These are phyloP conservation scores for Penicillium verhagenii DNA, from an alignment of 495 filamentous ascomycete genomes.

Conservation along the genomic window DNA sequence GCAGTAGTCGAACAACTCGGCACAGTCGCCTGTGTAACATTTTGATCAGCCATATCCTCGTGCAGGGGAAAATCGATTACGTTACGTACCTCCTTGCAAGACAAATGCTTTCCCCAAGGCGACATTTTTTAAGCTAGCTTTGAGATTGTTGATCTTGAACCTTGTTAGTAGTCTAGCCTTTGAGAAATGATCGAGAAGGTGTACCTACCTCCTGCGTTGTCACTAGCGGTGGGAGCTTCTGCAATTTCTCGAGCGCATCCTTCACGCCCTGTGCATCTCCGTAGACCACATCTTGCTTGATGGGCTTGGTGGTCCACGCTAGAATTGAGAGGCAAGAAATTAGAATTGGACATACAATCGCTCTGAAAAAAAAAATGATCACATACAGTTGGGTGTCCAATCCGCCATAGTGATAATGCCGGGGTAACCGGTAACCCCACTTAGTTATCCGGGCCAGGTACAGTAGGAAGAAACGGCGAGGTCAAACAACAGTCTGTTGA, in stretches of 20 bases:
- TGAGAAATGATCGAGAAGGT: neutral
- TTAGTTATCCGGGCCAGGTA: conserved; percentile 11
- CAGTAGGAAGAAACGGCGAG: neutral
- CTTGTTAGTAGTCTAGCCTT: neutral
- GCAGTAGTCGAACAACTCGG: conserved; percentile 97
- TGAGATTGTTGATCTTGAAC: conserved; percentile 70
- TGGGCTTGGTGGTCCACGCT: conserved; percentile 88
- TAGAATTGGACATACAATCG: neutral
- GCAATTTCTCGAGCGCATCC: conserved; percentile 66
- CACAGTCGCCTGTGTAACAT: conserved; percentile 68
- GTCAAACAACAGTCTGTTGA: neutral
- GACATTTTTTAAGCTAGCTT: conserved; percentile 74
- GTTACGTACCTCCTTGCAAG: conserved; percentile 78
- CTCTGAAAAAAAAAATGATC: neutral
- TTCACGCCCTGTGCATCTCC: conserved; percentile 62
- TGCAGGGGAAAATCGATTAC: too few relatives aligned
- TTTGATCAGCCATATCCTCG: conserved; percentile 2
- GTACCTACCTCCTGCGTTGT: conserved; percentile 68
- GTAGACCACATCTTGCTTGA: conserved; percentile 87
- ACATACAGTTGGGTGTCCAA: conserved; percentile 39
- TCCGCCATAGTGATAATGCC: conserved; percentile 27
- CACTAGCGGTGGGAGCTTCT: conserved; percentile 81
- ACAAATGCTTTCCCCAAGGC: conserved; percentile 92
- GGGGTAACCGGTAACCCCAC: conserved; percentile 10
- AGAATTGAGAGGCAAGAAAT: neutral